phyloP scores from a whole-genome alignment of 2,329 filamentous ascomycete species.

The Hortaea werneckii region DNA sequence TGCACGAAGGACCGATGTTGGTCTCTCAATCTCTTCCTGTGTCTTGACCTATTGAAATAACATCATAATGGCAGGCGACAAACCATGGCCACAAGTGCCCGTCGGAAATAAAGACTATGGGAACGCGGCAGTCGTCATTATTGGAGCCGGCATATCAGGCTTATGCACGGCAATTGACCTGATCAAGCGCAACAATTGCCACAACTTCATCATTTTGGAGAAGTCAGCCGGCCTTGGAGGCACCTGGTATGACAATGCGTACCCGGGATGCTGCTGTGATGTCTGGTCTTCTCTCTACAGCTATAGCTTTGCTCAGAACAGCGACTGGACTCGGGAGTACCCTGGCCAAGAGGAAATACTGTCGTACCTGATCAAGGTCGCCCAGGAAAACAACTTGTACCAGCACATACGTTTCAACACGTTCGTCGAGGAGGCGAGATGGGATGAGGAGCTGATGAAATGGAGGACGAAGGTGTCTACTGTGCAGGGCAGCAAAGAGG shows the following conservation, averaged over 20 bases:
- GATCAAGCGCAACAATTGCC: conserved; percentile 41
- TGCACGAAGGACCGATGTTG: too few species aligned
- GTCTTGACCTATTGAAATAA: neutral
- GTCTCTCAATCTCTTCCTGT: too few species aligned
- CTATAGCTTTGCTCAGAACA: conserved; percentile 51
- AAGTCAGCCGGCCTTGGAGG: conserved; percentile 45
- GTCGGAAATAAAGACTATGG: conserved; percentile 43
- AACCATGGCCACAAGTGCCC: conserved; percentile 36
- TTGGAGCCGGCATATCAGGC: conserved; percentile 39
- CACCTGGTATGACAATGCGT: conserved; percentile 48
- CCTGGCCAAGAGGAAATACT: conserved; percentile 52
- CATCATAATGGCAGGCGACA: conserved; percentile 28
- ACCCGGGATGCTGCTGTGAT: conserved; percentile 39
- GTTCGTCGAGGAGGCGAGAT: conserved; percentile 41
- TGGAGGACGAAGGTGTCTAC: conserved; percentile 44
- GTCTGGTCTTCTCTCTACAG: conserved; percentile 48
- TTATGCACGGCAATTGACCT: conserved; percentile 50
- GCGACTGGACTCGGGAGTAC: conserved; percentile 46
- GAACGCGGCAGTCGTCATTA: conserved; percentile 46
- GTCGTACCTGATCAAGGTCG: conserved; percentile 44
- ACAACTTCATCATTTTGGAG: conserved; percentile 48
- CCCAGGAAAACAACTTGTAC: conserved; percentile 45
- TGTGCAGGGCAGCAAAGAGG: conserved; percentile 41
- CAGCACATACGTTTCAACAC: conserved; percentile 50
- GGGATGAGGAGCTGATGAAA: conserved; percentile 43